Evolutionary conservation across 2,329 filamentous ascomycete species (phyloP), one percentile per base, ranked within the genome.

Genomic region (Aspergillus fijiensis): DNA sequence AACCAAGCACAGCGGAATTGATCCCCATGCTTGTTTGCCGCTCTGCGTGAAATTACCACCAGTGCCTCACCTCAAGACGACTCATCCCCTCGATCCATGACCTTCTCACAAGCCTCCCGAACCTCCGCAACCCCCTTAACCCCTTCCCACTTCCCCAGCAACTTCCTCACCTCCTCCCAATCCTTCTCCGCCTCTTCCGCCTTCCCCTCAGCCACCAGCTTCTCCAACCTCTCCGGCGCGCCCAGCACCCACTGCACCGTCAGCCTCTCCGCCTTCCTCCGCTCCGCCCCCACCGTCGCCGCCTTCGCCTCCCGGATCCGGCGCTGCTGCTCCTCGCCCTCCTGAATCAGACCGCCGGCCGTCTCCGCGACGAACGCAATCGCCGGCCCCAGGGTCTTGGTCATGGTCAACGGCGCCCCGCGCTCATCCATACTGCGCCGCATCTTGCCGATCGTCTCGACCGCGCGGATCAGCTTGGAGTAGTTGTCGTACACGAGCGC

Each of bases 401-500:
- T 78, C 72, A 80, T 77, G 0, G 74, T 76, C 68, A 81, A 70
- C n/a, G 80, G 77, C 11, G 75, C 73, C 2, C 76, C 72, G 4
- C 76, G 71, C 52, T 79, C 77, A 64, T 81, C 79, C 75, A 82
- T 80, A 59, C 78, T 80, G 59, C 69, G 70, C 33, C 79, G 72
- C 79, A 82, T 81, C 79, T 91, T 92, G 53, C 90, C 85, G 70
- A 99, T 99, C 3, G 94, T 98, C 76, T 96, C 94, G 11, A 96
- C 97, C 1, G 95, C 95, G n/a, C 89, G 86, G 66, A 99, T 97
- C 66, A 99, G 79, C 78, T 98, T 98, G 67, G 90, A 95, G 76
- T 98, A 99, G 74, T 99, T 99, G 75, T 99, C 94, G 75, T 99
- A 99, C 4, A 99, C 95, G 63, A 99, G 79, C 1, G 94, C 93